These are phyloP conservation scores for Xylariomycetidae sp. DNA, from an alignment of 2,329 filamentous ascomycete genomes.

Conservation along the genomic window DNA sequence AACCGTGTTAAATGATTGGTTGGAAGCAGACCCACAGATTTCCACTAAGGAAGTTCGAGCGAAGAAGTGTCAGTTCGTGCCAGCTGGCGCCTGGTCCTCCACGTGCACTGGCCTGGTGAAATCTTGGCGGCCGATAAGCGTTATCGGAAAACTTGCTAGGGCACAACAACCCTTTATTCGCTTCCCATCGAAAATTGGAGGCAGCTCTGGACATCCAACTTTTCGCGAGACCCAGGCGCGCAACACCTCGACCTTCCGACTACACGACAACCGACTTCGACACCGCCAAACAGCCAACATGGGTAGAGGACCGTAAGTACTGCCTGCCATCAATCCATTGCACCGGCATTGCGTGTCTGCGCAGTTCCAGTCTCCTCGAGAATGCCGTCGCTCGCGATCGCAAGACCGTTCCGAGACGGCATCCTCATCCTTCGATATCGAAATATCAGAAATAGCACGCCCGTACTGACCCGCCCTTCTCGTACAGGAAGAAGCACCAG, in stretches of 20 bases:
- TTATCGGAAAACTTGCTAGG: too few species aligned
- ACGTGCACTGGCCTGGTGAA: too few species aligned
- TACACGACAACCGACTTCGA: conserved; percentile 28
- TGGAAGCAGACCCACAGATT: too few species aligned
- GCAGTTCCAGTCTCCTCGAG: neutral
- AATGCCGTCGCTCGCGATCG: neutral
- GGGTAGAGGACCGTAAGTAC: conserved; percentile 49
- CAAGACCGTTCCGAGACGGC: neutral
- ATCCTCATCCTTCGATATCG: neutral
- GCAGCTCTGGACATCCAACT: conserved; percentile 9
- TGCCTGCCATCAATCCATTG: neutral
- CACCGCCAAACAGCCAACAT: conserved; percentile 34
- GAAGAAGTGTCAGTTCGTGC: neutral
- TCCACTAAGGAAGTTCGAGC: too few species aligned
- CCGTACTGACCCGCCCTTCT: conserved; percentile 23
- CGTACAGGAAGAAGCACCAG: conserved; percentile 91
- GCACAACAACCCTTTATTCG: conserved; percentile 25
- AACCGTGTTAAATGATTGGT: conserved; percentile 11
- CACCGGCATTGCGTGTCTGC: neutral
- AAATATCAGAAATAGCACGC: neutral
- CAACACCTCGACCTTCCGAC: conserved; percentile 18
- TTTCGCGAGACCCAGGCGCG: conserved; percentile 14
- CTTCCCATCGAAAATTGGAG: conserved; percentile 16
- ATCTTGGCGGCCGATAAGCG: too few species aligned
- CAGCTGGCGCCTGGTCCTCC: too few species aligned